Evolutionary conservation across 345 rosid genomes (phyloP), one percentile per base, ranked within the genome.

Genomic region (Linum tenue): DNA sequence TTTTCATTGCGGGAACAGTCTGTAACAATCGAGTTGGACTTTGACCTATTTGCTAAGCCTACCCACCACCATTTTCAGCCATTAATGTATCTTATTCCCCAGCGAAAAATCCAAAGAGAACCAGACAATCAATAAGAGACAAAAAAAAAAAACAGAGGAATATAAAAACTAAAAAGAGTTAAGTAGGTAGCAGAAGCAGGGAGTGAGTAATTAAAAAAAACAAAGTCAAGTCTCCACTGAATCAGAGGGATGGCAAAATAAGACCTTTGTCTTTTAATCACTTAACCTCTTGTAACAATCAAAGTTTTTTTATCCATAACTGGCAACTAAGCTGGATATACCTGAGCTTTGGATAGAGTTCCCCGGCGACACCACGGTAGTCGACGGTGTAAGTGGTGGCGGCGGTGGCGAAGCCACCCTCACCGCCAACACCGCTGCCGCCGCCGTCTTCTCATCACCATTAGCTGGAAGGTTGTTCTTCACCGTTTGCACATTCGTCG

Each of bases 311-410:
- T 48, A 10, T 48, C 14, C 14, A 48, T 48, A 48, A 6, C 1
- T 9, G 12, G 53, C 31, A 22, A 22, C 31, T 22, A 22, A 22
- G 31, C 31, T 22, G 31, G 31, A 22, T 22, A 55, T 64, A 87
- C 90, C 94, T 73, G 90, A 77, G 69, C 87, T 83, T 72, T 87
- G 94, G 62, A 85, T 76, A 10, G 90, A 87, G 42, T 81, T 64
- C 50, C 82, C 86, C 14, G 94, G 86, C 51, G 94, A 87, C 12
- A 83, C 77, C 67, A 79, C 86, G 1, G 79, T 76, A 22, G 89
- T 78, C 0, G 92, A 77, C 60, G 90, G 88, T 7, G 88, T 85
- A 36, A 74, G 82, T 7, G 92, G 92, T 15, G 84, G 85, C 15
- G 86, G 88, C 4, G 88, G 80, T 0, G 90, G 83, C 0, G 88